Base-by-base conservation (phyloP, 345 rosid species). In the Noccaea bulbosa region DNA sequence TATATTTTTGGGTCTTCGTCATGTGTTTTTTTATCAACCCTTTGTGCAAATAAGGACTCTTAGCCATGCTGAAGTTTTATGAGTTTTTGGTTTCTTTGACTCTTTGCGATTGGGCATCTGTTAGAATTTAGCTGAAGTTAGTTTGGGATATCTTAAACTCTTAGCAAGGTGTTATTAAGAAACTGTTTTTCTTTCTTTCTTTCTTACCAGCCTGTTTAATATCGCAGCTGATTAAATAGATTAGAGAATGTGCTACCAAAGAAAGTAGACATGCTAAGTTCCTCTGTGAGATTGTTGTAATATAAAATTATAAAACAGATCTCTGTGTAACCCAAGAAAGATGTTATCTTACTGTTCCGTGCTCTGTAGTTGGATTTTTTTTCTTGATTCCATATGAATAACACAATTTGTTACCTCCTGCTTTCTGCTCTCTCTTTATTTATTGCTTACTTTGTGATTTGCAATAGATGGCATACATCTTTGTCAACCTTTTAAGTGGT, bases 311-410 rank as follows among this genome's bases (percentile, higher is more conserved):
- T 14, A 47, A 17, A 30, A 59, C 27, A 40, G 34, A 33, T 40
- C 5, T 41, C 5, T 71, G 44, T 41, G 20, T 52, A 22, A 33
- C 37, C 22, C 35, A 22, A 52, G 55, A 71, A 54, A 17, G 45
- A 33, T 53, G 30, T 17, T 10, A 43, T 60, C 46, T 62, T 45
- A 53, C 22, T 5, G 46, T 65, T 63, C 39, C 8, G 11, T 62
- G 62, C 47, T 62, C 66, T 70, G 60, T 41, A 30, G 39, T 27
- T 69, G 66, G 49, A 47, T 22, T 10, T 41, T 68, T 68, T 59
- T 14, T 70, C 63, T 40, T 49, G 35, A 39, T 53, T 53, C 30
- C 7, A 43, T 7, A 52, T 62, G 8, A 62, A 33, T 14, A 34
- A 5, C 55, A 43, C 38, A 22, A 62, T 10, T 52, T 9, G 0